Evolutionary conservation across 768 basidiomycete genomes (phyloP).

Genomic region (Tulasnella calospora): DNA sequence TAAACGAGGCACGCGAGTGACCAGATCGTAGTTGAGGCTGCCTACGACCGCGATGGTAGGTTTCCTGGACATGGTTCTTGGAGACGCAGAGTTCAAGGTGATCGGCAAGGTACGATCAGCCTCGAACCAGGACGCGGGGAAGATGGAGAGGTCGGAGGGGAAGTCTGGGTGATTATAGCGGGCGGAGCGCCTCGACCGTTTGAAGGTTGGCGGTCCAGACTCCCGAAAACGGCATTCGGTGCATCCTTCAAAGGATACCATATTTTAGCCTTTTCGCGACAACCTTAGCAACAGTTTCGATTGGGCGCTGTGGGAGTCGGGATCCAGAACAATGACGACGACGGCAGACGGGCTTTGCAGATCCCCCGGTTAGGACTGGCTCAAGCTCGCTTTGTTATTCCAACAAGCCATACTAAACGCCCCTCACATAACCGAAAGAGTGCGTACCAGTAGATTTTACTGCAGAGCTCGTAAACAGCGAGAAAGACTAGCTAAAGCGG

Average conservation of each 20-base stretch:
- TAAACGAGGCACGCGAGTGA: slow-evolving; percentile 14
- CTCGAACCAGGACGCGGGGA: not conserved
- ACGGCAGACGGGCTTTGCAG: not conserved
- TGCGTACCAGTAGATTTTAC: no score
- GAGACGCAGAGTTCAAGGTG: not conserved
- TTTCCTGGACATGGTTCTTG: not conserved
- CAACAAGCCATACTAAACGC: no score
- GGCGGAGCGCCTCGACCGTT: not conserved
- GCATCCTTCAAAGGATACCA: not conserved
- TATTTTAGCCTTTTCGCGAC: not conserved
- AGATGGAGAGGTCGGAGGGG: not conserved
- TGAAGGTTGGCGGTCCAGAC: not conserved
- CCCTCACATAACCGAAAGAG: no score
- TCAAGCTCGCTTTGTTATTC: no score
- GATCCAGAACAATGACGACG: not conserved
- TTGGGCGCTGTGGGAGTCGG: not conserved
- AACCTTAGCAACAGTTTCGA: not conserved
- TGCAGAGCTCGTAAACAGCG: not conserved
- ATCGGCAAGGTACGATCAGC: slow-evolving; percentile 1
- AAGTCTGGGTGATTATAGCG: not conserved
- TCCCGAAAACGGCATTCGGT: not conserved
- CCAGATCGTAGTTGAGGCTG: slow-evolving; percentile 26
- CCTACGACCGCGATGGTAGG: slow-evolving; percentile 23
- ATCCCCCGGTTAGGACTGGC: not conserved
- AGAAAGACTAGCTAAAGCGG: no score